These are phyloP conservation scores for Tylopilus intermedius DNA, from an alignment of 768 basidiomycete genomes.

Conservation along the genomic window DNA sequence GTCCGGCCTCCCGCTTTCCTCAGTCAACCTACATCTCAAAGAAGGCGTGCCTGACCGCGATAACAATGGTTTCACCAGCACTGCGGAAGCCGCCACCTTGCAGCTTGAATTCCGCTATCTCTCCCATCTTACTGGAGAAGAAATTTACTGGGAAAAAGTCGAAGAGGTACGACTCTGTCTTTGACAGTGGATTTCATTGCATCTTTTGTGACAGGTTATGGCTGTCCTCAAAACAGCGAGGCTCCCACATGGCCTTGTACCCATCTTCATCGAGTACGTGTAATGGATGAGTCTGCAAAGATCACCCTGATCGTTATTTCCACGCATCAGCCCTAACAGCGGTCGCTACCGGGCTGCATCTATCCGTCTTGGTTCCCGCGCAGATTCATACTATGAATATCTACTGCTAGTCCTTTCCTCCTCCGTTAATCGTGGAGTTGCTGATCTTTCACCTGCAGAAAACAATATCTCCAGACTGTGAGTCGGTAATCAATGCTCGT, in stretches of 20 bases:
- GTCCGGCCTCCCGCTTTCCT: constrained; percentile 75
- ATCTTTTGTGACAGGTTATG: constrained; percentile 49
- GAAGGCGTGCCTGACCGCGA: constrained; percentile 58
- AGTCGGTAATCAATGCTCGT: constrained; percentile 5
- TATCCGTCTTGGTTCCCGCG: constrained; percentile 86
- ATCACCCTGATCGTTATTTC: constrained; percentile 11
- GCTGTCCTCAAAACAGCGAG: constrained; percentile 57
- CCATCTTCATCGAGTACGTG: constrained; percentile 78
- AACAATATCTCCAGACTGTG: constrained; percentile 32
- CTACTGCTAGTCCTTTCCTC: constrained; percentile 49
- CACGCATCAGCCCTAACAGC: constrained; percentile 36
- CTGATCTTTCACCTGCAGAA: constrained; percentile 16
- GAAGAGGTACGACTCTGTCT: constrained; percentile 49
- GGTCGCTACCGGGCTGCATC: constrained; percentile 60
- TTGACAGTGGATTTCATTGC: background rate
- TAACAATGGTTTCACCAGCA: constrained; percentile 60
- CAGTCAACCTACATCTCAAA: constrained; percentile 64
- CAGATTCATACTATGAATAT: constrained; percentile 94
- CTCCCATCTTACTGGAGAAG: constrained; percentile 70
- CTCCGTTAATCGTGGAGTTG: background rate
- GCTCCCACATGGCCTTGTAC: constrained; percentile 68
- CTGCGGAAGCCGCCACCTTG: constrained; percentile 83
- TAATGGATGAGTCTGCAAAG: constrained; percentile 1
- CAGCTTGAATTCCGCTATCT: constrained; percentile 91
- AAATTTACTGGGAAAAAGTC: constrained; percentile 74